Conservation (phyloP, 768 basidiomycete species). For the Mycena latifolia region DNA sequence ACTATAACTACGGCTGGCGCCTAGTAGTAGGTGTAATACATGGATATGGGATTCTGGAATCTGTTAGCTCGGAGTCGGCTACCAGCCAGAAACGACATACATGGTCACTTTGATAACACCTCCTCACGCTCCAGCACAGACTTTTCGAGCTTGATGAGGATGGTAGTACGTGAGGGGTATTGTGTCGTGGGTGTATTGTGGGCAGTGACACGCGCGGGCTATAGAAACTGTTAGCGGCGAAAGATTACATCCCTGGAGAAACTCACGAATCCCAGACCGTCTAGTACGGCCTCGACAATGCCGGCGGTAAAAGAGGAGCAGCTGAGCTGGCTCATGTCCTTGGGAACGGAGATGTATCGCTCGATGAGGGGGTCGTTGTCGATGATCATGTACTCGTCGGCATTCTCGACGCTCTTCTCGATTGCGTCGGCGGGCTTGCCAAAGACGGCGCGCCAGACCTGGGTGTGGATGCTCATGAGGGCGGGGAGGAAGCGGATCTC, state of each 20-base stretch:
- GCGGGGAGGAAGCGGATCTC: slow-evolving; percentile 92
- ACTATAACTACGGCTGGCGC: not conserved
- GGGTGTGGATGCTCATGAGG: slow-evolving; percentile 94
- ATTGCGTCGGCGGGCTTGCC: slow-evolving; percentile 95
- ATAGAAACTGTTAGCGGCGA: slow-evolving; percentile 32
- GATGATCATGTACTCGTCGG: slow-evolving; percentile 99
- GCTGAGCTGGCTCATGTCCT: slow-evolving; percentile 93
- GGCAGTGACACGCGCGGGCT: slow-evolving; percentile 98
- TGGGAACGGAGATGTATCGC: slow-evolving; percentile 92
- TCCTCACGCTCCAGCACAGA: slow-evolving; percentile 95
- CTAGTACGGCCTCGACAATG: slow-evolving; percentile 96
- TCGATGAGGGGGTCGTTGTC: slow-evolving; percentile 96
- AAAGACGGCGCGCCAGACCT: slow-evolving; percentile 95
- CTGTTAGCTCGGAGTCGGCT: no score
- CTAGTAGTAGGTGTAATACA: slow-evolving; percentile 7
- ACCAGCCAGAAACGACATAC: no score
- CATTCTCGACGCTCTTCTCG: slow-evolving; percentile 96
- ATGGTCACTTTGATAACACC: slow-evolving; percentile 77
- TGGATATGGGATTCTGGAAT: no score
- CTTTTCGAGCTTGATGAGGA: slow-evolving; percentile 96
- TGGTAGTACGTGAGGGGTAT: slow-evolving; percentile 89
- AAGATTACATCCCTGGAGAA: not conserved
- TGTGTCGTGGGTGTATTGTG: slow-evolving; percentile 90
- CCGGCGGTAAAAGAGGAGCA: slow-evolving; percentile 99
- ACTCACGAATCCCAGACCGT: slow-evolving; percentile 93